phyloP scores from a whole-genome alignment of 129 eudicot species.

The Escallonia herrerae region DNA sequence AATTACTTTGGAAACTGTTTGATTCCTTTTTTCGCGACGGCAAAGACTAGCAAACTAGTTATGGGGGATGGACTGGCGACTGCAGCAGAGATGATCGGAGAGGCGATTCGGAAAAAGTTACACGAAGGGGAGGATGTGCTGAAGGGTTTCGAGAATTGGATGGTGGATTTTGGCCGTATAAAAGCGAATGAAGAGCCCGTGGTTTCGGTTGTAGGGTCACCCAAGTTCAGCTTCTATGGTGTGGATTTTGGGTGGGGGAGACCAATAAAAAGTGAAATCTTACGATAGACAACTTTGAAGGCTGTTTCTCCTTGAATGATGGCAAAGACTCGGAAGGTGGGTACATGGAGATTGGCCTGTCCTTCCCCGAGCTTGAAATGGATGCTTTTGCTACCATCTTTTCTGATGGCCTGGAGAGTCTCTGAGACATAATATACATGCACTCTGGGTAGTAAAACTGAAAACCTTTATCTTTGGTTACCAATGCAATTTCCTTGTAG shows the following conservation, averaged over 20 bases:
- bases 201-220: conserved; percentile 26
- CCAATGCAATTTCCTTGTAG: too few species aligned
- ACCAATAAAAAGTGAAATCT: conserved; percentile 10
- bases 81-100: conserved; percentile 13
- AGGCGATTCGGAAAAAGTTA: not conserved
- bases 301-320: conserved; percentile 6
- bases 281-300: conserved; percentile 3
- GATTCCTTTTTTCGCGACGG: not conserved
- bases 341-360: conserved; percentile 21
- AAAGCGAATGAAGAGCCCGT: not conserved
- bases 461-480: too few species aligned
- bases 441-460: too few species aligned
- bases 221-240: conserved; percentile 14
- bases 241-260: conserved; percentile 35
- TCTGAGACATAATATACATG: too few species aligned
- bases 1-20: conserved; percentile 28
- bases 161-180: not conserved
- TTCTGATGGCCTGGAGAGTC: not conserved
- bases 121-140: conserved; percentile 5
- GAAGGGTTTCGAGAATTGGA: conserved; percentile 8
- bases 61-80: conserved; percentile 17
- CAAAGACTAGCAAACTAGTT: not conserved
- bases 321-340: conserved; percentile 13
- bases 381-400: conserved; percentile 11
- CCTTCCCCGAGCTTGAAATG: conserved; percentile 12